These are phyloP conservation scores for Fusarium sp. DNA, from an alignment of 2,329 filamentous ascomycete genomes.

Conservation along the genomic window DNA sequence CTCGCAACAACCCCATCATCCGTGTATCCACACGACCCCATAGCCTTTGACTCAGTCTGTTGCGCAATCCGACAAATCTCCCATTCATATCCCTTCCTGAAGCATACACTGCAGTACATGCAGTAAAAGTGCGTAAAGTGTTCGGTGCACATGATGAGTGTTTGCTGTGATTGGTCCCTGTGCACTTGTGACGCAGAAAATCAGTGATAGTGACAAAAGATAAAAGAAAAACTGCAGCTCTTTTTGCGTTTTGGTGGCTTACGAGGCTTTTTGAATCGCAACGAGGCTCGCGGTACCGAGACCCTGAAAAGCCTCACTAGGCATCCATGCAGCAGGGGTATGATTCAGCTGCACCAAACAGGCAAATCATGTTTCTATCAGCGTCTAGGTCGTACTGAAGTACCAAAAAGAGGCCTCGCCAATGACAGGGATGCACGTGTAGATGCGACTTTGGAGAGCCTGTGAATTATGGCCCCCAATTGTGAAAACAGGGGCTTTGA, in stretches of 20 bases:
- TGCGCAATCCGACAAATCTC: slow-evolving; percentile 1
- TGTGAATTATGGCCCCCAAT: not conserved
- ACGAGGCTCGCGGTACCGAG: not conserved
- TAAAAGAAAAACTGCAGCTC: not conserved
- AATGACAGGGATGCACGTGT: not conserved
- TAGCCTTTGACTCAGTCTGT: not conserved
- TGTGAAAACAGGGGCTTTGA: not conserved
- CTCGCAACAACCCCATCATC: not conserved
- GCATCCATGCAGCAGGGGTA: slow-evolving; percentile 3
- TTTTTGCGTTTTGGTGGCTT: not conserved
- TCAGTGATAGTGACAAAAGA: not conserved
- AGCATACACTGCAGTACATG: not conserved
- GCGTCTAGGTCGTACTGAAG: not conserved
- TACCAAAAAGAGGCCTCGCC: slow-evolving; percentile 14
- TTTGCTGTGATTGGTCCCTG: not conserved
- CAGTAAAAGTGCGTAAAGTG: slow-evolving; percentile 15
- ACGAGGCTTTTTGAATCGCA: not conserved
- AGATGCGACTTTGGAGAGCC: not conserved
- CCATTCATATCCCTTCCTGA: slow-evolving; percentile 10
- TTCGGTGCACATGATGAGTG: slow-evolving; percentile 9
- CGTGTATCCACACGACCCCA: slow-evolving; percentile 20
- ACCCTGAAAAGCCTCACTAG: not conserved
- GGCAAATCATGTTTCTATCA: not conserved
- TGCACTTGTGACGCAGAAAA: not conserved
- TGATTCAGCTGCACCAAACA: not conserved